Evolutionary conservation across 2,329 filamentous ascomycete genomes (phyloP).

Genomic region (Botrytis porri): DNA sequence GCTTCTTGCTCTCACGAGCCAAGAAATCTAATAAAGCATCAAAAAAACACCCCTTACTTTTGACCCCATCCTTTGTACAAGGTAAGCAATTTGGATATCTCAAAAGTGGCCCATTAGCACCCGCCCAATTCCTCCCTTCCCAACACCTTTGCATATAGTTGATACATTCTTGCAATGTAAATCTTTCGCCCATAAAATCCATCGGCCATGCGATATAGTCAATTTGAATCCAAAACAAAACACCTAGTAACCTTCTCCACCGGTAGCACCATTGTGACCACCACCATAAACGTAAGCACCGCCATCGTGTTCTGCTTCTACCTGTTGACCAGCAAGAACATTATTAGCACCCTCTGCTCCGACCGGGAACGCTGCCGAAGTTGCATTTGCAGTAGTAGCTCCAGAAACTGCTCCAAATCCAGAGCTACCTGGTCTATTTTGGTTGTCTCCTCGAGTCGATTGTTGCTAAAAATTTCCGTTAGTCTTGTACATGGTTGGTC

Average conservation of each 20-base stretch:
- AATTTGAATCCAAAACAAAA: conserved; percentile 13
- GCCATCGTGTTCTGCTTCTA: conserved; percentile 38
- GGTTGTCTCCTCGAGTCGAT: conserved; percentile 64
- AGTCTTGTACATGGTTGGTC: conserved; percentile 12
- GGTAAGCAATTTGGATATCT: conserved; percentile 21
- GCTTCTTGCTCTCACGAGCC: conserved; percentile 31
- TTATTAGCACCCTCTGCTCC: conserved; percentile 38
- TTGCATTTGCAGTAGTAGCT: conserved; percentile 40
- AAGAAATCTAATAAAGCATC: conserved; percentile 36
- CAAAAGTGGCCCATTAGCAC: conserved; percentile 22
- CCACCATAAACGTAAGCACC: conserved; percentile 44
- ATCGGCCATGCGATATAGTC: conserved; percentile 9
- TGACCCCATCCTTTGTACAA: conserved; percentile 34
- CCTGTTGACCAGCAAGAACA: conserved; percentile 37
- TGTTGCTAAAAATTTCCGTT: conserved; percentile 43
- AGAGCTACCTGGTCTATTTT: conserved; percentile 52
- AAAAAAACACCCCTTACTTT: conserved; percentile 34
- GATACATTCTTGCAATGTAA: conserved; percentile 35
- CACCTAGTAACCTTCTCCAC: conserved; percentile 33
- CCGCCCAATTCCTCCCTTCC: conserved; percentile 25
- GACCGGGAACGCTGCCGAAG: conserved; percentile 35
- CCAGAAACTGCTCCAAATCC: conserved; percentile 47
- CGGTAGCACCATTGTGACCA: conserved; percentile 56
- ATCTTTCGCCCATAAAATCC: conserved; percentile 13
- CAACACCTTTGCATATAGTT: conserved; percentile 33